Percentiles rank a stretch among this genome's conserved stretches.
Evolutionary conservation across 148 eudicot species (phyloP).

Genomic region (Arbutus unedo): DNA sequence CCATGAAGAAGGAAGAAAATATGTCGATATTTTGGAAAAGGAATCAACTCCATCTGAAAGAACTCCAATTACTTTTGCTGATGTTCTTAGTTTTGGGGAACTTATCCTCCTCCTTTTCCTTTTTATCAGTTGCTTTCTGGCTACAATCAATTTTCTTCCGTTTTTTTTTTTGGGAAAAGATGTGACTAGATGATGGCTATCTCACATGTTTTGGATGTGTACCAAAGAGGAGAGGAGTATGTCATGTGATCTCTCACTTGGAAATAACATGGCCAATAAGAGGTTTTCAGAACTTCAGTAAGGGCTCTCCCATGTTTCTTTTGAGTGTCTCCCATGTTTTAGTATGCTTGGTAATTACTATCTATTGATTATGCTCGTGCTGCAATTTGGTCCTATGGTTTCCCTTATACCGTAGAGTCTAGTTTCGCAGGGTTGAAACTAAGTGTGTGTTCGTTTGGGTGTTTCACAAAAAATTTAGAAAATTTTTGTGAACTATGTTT

Average conservation of each 20-base stretch:
- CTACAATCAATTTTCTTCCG: neutral
- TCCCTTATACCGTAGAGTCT: neutral
- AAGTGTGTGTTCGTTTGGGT: no score
- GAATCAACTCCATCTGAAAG: neutral
- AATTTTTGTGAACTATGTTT: no score
- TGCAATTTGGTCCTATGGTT: slow-evolving; percentile 2
- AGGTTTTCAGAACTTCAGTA: neutral
- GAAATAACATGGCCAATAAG: neutral
- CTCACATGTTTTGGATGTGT: neutral
- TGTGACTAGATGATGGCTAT: neutral
- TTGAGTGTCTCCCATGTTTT: neutral
- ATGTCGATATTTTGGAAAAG: neutral
- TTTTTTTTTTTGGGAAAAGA: neutral
- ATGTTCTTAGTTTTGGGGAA: neutral
- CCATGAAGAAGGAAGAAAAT: neutral
- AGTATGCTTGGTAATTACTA: neutral
- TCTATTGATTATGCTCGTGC: neutral
- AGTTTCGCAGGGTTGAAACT: slow-evolving; percentile 8
- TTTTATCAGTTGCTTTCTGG: neutral
- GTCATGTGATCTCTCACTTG: neutral
- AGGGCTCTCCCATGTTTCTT: neutral
- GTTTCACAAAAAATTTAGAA: no score
- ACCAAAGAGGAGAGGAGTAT: neutral
- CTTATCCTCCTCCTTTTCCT: neutral
- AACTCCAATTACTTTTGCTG: neutral